These are phyloP conservation scores for Aschersonia sp. DNA, from an alignment of 2,329 filamentous ascomycete species.

Conservation along the genomic window DNA sequence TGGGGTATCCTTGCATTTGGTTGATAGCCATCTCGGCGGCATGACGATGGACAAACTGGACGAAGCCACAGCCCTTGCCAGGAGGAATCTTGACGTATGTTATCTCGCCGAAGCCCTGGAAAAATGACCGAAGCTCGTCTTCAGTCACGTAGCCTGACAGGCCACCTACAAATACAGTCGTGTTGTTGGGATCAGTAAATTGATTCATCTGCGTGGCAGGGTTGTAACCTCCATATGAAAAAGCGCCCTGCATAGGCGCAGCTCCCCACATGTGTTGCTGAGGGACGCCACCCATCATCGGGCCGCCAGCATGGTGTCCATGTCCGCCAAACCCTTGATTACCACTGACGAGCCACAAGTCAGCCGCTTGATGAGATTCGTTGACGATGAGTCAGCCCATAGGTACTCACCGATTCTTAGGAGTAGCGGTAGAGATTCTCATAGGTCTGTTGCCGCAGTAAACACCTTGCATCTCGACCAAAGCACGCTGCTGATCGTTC, in stretches of 20 bases:
- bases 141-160: constrained; percentile 97
- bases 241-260: constrained; percentile 17
- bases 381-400: no score
- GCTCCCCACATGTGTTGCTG: constrained; percentile 30
- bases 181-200: constrained; percentile 99
- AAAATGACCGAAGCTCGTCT: constrained; percentile 98
- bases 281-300: constrained; percentile 29
- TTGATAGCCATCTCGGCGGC: constrained; percentile 99
- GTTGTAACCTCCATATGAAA: constrained; percentile 30
- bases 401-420: constrained; percentile 61
- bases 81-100: constrained; percentile 99
- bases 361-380: no score
- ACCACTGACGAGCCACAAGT: constrained; percentile 9
- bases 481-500: constrained; percentile 85
- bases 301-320: constrained; percentile 25
- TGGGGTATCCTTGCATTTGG: constrained; percentile 99
- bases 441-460: constrained; percentile 98
- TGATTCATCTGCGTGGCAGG: constrained; percentile 71
- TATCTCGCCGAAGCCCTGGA: constrained; percentile 98
- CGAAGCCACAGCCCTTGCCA: constrained; percentile 97
- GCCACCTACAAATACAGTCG: constrained; percentile 94
- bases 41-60: constrained; percentile 97
- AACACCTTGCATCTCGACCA: constrained; percentile 97
- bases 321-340: constrained; percentile 26
- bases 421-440: constrained; percentile 94